Evolutionary conservation across 495 filamentous ascomycete species (phyloP).

Genomic region (Podospora pseudopauciseta): DNA sequence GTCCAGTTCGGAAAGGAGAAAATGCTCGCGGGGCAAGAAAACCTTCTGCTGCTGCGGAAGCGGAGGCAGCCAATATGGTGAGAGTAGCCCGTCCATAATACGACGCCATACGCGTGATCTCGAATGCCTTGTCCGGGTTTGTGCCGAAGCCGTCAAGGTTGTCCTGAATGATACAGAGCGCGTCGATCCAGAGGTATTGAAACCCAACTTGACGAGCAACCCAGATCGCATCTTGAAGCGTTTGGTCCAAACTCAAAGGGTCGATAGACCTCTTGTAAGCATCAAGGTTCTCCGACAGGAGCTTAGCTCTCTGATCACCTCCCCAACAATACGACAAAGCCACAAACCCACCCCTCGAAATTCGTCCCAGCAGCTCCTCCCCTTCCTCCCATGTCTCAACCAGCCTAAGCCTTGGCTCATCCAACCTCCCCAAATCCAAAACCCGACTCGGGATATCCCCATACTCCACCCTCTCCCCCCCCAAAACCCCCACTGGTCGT

Average conservation of each 20-base stretch:
- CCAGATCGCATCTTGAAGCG: constrained; percentile 26
- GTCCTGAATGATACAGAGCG: constrained; percentile 30
- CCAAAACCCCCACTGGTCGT: neutral
- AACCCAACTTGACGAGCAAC: constrained; percentile 18
- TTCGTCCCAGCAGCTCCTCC: neutral
- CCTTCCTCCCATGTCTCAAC: neutral
- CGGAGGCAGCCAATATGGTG: constrained; percentile 11
- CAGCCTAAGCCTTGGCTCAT: neutral
- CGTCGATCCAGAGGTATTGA: constrained; percentile 31
- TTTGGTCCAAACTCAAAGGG: neutral
- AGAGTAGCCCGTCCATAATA: constrained; percentile 14
- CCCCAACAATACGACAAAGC: constrained; percentile 26
- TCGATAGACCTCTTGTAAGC: neutral
- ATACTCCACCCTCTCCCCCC: neutral
- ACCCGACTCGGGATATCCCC: neutral
- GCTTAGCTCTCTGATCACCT: constrained; percentile 15
- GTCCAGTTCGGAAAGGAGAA: neutral
- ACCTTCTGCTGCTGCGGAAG: neutral
- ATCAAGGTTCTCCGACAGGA: neutral
- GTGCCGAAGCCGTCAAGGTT: neutral
- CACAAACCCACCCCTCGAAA: neutral
- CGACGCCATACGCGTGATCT: constrained; percentile 15
- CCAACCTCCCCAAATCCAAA: neutral
- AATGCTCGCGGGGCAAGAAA: constrained; percentile 7
- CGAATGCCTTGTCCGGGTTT: constrained; percentile 9